Base-by-base conservation (phyloP, 2,329 filamentous ascomycete species). In the Arthroderma uncinatum region DNA sequence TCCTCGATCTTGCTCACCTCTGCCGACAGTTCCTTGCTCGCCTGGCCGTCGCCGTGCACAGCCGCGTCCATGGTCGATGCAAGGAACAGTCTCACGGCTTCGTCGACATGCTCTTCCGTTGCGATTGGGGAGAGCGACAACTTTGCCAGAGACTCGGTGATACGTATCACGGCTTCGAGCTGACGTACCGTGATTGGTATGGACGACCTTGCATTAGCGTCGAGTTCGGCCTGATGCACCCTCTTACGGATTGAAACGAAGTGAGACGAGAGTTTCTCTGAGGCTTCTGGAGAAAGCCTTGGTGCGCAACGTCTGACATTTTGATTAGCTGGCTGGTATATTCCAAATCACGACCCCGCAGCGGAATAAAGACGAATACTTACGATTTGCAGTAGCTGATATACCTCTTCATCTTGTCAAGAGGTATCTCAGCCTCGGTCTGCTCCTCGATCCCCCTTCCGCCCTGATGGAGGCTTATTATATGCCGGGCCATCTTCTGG, bases 111-210 rank as follows among this genome's bases (percentile, higher is more conserved):
- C 50, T 83, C 79, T 71, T 96, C 92, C 0, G 87, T 91, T 1
- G 92, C 93, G 42, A 96, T 79, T 2, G 91, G 85, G 0, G 87
- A 89, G 7, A 98, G 81, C 0, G 86, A 84, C 44, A 98, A 78
- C 71, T 98, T 98, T 57, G 93, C 93, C 1, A 98, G 82, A 0
- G 93, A 90, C 71, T 98, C 93, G 2, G 91, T 94, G 67, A 98
- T 97, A 69, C 93, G 92, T 62, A 97, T 87, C 64, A 98, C 95
- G 66, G 92, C 92, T 73, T 98, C 93, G 4, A 98, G 82, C 70
- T 98, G 93, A 70, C 93, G 90, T 54, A 98, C 88, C 0, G 93
- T 98, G 71, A 98, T 98, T 54, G 93, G 93, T 65, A 98, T 97
- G 19, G 87, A 93, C 5, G 89, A 95, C 16, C 93, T 86, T 40